Conservation (phyloP, 2,329 filamentous ascomycete genomes). For the Botrytis tulipae region DNA sequence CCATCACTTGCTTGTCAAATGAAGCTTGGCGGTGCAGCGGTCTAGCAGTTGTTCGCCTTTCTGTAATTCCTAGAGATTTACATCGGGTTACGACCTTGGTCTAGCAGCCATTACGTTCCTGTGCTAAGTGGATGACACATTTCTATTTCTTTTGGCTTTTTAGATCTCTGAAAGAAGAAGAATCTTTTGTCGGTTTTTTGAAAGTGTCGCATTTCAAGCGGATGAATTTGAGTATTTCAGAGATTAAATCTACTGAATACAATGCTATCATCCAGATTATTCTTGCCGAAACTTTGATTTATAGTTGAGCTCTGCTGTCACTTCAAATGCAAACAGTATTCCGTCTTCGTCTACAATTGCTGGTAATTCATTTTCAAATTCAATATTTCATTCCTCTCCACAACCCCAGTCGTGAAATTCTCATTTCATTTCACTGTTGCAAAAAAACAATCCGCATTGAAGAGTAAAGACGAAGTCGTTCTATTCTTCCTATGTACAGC, state of each 20-base stretch:
- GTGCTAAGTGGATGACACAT: neutral
- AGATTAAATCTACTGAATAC: neutral
- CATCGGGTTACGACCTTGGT: neutral
- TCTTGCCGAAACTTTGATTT: neutral
- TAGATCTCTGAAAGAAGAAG: neutral
- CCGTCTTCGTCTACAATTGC: neutral
- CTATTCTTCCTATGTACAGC: neutral
- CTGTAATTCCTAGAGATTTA: neutral
- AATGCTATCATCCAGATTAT: neutral
- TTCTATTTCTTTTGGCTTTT: neutral
- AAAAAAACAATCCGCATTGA: neutral
- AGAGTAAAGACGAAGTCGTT: neutral
- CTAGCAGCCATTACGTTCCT: neutral
- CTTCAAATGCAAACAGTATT: neutral
- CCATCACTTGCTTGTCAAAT: neutral
- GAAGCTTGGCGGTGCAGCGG: neutral
- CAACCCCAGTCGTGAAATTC: no score
- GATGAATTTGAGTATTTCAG: neutral
- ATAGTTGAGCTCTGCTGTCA: neutral
- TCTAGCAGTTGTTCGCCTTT: neutral
- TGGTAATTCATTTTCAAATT: neutral
- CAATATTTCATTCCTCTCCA: neutral
- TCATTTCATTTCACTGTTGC: neutral
- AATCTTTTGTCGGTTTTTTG: neutral
- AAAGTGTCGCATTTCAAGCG: neutral